Base-by-base conservation (phyloP, 148 eudicot genomes). In the Suaeda aralocaspica region DNA sequence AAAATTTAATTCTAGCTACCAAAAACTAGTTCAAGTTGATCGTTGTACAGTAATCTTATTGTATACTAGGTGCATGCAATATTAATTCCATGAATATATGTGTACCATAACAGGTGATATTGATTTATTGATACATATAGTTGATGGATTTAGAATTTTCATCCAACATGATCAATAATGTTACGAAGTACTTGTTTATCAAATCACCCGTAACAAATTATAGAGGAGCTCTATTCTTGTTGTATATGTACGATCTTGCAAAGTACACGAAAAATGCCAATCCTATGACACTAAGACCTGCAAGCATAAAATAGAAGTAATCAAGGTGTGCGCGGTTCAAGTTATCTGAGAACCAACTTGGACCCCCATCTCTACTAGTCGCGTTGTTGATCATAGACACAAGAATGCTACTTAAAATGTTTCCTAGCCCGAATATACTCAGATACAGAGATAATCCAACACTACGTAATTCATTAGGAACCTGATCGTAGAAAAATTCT, bases 401-500 rank as follows among this genome's bases (percentile, higher is more conserved):
- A 4, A 87, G 70, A 26, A 78, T 59, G 77, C 93, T 83, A 42
- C 93, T 84, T 31, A 86, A 30, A 50, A 88, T 76, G 68, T 82
- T 73, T 51, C 93, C 95, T 4, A 78, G n/a, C 9, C 91, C 95
- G 52, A 83, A 51, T 13, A 89, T 72, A 59, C 87, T 84, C 45
- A 86, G 25, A 68, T 70, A 89, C 2, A 89, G 66, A 14, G 89
- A 77, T 0, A 85, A 52, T 8, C 91, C 95, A 0, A 89, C 80
- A 28, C 88, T 81, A 61, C 78, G 84, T 56, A 84, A 67, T 28
- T 83, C 87, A 31, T 55, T 65, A 0, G 91, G 91, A 26, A 86
- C 83, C 66, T 84, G 82, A 18, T 80, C 89, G 46, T 89, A 89
- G 74, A 89, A 86, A 52, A 84, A 79, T 45, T 87, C 89, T 64